A percentile compares a stretch with the other conserved stretches of the same genome.
phyloP scores from a whole-genome alignment of 768 basidiomycete genomes.

The Dentipellis sp. region DNA sequence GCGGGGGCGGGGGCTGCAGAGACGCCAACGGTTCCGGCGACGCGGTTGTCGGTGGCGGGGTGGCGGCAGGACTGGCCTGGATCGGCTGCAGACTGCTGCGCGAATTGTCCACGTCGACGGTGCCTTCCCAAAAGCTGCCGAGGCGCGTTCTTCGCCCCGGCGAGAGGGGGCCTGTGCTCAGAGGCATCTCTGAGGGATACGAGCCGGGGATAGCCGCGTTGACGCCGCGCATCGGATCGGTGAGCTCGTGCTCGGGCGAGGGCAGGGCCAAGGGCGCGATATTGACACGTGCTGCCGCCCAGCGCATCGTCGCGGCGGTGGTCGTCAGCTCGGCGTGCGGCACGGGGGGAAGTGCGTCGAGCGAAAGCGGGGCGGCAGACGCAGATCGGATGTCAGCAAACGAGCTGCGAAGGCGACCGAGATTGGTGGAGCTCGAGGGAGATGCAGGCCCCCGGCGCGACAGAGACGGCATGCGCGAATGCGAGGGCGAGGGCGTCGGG shows the following conservation, averaged over 20 bases:
- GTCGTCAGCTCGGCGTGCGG: slow-evolving; percentile 47
- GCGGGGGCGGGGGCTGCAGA: neutral
- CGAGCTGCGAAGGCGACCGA: slow-evolving; percentile 36
- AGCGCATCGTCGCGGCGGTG: slow-evolving; percentile 74
- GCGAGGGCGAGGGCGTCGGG: slow-evolving; percentile 1
- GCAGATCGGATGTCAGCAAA: slow-evolving; percentile 35
- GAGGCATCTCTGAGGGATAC: slow-evolving; percentile 31
- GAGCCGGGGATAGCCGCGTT: slow-evolving; percentile 58
- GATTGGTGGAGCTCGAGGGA: slow-evolving; percentile 15
- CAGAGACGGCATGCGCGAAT: neutral
- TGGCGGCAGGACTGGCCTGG: slow-evolving; percentile 20
- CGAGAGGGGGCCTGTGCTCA: slow-evolving; percentile 28
- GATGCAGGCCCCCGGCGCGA: slow-evolving; percentile 9
- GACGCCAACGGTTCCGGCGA: slow-evolving; percentile 16
- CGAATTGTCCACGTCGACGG: slow-evolving; percentile 48
- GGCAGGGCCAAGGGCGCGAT: slow-evolving; percentile 84
- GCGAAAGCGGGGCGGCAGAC: slow-evolving; percentile 15
- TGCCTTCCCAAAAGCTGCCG: slow-evolving; percentile 72
- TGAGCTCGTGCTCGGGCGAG: slow-evolving; percentile 85
- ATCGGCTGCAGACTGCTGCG: slow-evolving; percentile 18
- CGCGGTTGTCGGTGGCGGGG: slow-evolving; percentile 11
- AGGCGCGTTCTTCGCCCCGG: slow-evolving; percentile 51
- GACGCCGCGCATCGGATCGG: slow-evolving; percentile 80
- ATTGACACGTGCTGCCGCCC: slow-evolving; percentile 76
- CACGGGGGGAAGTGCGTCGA: slow-evolving; percentile 10